phyloP scores from a whole-genome alignment of 495 filamentous ascomycete genomes.

The Tuber microsphaerosporum region DNA sequence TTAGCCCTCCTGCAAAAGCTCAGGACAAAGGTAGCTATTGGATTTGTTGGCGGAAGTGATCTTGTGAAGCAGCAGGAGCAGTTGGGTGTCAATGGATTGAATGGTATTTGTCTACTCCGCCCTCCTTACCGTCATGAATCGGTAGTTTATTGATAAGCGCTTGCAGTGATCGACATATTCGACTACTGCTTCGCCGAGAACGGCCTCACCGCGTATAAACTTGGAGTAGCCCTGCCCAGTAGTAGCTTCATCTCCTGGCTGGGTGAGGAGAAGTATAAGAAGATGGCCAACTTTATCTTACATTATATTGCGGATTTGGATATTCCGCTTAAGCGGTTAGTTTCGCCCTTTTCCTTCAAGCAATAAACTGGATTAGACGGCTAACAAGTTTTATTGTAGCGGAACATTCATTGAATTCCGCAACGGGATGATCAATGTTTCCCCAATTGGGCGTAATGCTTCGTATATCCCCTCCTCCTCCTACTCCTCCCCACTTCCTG shows the following conservation, averaged over 20 bases:
- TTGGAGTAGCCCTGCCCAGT: slow-evolving; percentile 63
- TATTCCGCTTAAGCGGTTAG: slow-evolving; percentile 64
- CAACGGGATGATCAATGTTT: slow-evolving; percentile 95
- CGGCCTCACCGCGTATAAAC: slow-evolving; percentile 80
- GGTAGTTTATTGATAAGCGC: no score
- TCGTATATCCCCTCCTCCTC: slow-evolving; percentile 19
- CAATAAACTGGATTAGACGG: neutral
- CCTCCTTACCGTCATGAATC: slow-evolving; percentile 52
- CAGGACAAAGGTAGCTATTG: slow-evolving; percentile 83
- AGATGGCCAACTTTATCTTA: slow-evolving; percentile 74
- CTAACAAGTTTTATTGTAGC: slow-evolving; percentile 40
- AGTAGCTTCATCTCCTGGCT: slow-evolving; percentile 86
- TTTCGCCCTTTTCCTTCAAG: neutral
- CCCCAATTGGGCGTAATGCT: slow-evolving; percentile 87
- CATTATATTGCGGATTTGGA: slow-evolving; percentile 86
- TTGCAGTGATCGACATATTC: slow-evolving; percentile 55
- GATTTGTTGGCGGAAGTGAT: slow-evolving; percentile 82
- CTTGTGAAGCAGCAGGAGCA: slow-evolving; percentile 93
- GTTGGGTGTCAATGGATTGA: slow-evolving; percentile 52
- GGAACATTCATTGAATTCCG: slow-evolving; percentile 96
- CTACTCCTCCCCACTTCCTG: neutral
- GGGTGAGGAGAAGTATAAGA: slow-evolving; percentile 87
- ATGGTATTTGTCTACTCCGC: slow-evolving; percentile 33
- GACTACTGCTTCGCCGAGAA: slow-evolving; percentile 97
- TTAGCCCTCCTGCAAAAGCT: slow-evolving; percentile 68